Base-by-base conservation (phyloP, 73 alveolate species). In the Stentor roeselii region DNA sequence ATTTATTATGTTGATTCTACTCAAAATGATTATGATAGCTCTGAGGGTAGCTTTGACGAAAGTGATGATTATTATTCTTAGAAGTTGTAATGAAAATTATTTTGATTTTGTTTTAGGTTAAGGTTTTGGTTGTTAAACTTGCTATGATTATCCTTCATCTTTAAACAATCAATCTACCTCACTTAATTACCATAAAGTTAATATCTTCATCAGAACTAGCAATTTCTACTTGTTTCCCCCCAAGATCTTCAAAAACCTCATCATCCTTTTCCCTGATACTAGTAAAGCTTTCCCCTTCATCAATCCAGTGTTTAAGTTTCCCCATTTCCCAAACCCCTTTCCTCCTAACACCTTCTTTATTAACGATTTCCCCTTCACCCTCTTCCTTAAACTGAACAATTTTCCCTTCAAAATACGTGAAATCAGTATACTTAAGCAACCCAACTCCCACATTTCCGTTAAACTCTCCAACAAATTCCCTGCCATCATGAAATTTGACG, bases 331-430 rank as follows among this genome's bases (percentile, higher is more conserved):
- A 67, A 30, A n/a, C 34, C 42, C 80, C 80, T 67, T 67, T 32
- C 37, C 34, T 67, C 34, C 41, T 32, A 67, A 21, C 34, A 36
- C 80, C 80, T 30, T 67, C 80, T 67, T 21, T 67, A 67, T 67
- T 32, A 67, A 67, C 37, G n/a, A 67, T 21, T 0, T 21, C 80
- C 34, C 80, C 80, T 67, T 32, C 37, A 1, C 80, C 80, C 1
- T 67, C 80, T 67, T 67, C 80, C 34, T 30, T 30, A 67, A 67
- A 67, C 15, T 67, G 42, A 21, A 67, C 80, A 67, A 67, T 67
- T 67, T 67, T 32, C 37, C 80, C 80, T 67, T 67, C 37, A 67
- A 30, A 67, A 1, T 67, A 21, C 3, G 80, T 67, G 42, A 21
- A 21, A 67, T 67, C 80, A 1, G 80, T n/a, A 67, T 67, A 67